Evolutionary conservation across 108 stramenopile species (phyloP).

Genomic region (Chaetoceros muelleri): DNA sequence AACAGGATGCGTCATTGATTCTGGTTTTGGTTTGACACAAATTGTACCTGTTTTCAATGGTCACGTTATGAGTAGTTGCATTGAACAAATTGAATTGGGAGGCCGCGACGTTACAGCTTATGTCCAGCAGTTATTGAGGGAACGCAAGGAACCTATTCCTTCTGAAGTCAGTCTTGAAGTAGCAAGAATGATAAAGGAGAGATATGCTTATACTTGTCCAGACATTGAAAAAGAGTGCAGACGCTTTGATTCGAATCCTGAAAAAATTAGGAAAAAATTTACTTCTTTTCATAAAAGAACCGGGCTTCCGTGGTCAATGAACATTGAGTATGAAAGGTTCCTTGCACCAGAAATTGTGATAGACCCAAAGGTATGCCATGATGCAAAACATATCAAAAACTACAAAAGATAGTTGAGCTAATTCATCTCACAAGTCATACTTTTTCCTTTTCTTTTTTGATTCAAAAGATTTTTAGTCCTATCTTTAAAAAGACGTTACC

Average conservation of each 20-base stretch:
- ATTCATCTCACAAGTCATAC: no score
- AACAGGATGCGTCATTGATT: conserved; percentile 61
- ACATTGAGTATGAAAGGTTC: conserved; percentile 11
- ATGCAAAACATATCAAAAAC: no score
- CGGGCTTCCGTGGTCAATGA: neutral
- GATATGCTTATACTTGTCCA: conserved; percentile 5
- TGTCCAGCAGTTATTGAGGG: conserved; percentile 47
- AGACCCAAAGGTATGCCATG: conserved; percentile 53
- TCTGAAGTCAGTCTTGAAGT: conserved; percentile 38
- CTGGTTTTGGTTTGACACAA: conserved; percentile 62
- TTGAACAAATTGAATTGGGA: conserved; percentile 14
- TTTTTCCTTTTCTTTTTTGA: no score
- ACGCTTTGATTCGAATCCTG: neutral
- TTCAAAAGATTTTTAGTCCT: no score
- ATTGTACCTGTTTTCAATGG: conserved; percentile 66
- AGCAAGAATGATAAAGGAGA: conserved; percentile 40
- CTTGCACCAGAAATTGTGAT: conserved; percentile 68
- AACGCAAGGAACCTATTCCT: conserved; percentile 51
- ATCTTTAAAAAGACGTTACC: neutral
- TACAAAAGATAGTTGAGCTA: no score
- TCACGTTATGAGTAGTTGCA: neutral
- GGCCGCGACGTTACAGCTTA: conserved; percentile 52
- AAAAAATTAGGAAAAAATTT: neutral
- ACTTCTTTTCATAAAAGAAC: neutral
- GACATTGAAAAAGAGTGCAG: conserved; percentile 1